phyloP scores from a whole-genome alignment of 1,284 basidiomycete genomes.

The Naganishia sp. region DNA sequence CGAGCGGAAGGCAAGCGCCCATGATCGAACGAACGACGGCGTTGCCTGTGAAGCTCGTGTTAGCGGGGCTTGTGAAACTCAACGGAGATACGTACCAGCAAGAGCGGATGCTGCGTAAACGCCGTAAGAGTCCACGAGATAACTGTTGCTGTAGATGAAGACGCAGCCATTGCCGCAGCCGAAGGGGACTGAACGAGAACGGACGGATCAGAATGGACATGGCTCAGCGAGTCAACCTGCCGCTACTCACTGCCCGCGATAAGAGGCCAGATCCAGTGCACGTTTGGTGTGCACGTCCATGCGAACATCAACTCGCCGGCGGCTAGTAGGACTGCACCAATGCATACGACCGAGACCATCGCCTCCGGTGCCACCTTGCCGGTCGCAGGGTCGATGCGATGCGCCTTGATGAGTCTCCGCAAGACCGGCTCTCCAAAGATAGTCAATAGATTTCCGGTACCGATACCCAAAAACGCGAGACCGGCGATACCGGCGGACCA shows the following conservation, averaged over 20 bases:
- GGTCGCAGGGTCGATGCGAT: slow-evolving; percentile 56
- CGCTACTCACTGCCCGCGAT: slow-evolving; percentile 54
- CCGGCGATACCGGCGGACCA: slow-evolving; percentile 57
- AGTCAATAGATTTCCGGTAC: slow-evolving; percentile 62
- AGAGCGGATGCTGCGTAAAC: slow-evolving; percentile 55
- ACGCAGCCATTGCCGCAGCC: slow-evolving; percentile 58
- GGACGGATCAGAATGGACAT: background rate
- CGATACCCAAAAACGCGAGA: slow-evolving; percentile 67
- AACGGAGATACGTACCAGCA: background rate
- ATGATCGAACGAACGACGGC: slow-evolving; percentile 43
- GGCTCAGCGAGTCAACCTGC: background rate
- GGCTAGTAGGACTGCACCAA: slow-evolving; percentile 60
- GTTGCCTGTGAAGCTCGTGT: slow-evolving; percentile 10
- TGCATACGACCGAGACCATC: slow-evolving; percentile 62
- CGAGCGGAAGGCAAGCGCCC: slow-evolving; percentile 63
- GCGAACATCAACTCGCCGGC: slow-evolving; percentile 62
- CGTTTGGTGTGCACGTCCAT: slow-evolving; percentile 61
- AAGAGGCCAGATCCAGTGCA: slow-evolving; percentile 66
- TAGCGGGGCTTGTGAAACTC: no score
- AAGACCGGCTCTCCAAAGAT: slow-evolving; percentile 62
- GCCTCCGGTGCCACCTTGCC: slow-evolving; percentile 60
- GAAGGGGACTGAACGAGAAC: slow-evolving; percentile 54
- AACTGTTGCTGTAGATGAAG: slow-evolving; percentile 56
- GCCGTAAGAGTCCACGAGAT: slow-evolving; percentile 66
- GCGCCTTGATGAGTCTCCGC: slow-evolving; percentile 55